Base-by-base conservation (phyloP, 148 eudicot genomes). In the Amaranthus hypochondriacus region DNA sequence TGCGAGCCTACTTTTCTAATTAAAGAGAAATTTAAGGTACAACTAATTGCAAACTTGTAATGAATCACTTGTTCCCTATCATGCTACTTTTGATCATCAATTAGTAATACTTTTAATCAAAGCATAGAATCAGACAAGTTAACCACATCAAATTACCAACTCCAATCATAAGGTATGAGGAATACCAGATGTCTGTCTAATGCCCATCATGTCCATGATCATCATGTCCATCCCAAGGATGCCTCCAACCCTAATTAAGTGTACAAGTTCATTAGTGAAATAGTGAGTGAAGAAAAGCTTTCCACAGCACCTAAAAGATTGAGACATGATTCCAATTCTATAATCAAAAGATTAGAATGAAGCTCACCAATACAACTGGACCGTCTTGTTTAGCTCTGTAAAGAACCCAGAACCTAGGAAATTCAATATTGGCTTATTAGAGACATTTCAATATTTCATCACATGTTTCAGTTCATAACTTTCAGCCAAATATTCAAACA, bases 371-470 rank as follows among this genome's bases (percentile, higher is more conserved):
- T 63, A 93, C 97, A 78, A 93, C 98, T 63, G 98, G 98, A 59
- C 97, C 97, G 66, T 93, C 98, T 81, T 93, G 85, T 90, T 91
- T 93, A 72, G 98, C 98, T 77, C 98, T 84, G 81, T 93, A 93
- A 6, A 93, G 83, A 82, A 93, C 76, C 98, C 98, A 93, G 76
- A 93, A 93, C 98, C 98, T 93, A 89, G 76, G 81, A 82, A 60
- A 70, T 69, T 52, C 65, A 54, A 59, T 21, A 11, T 64, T 28
- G 7, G 46, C 55, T 66, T 48, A 48, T 15, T 8, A 46, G 4
- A 71, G 42, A 61, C 54, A 72, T 9, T 67, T 43, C n/a, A 68
- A 61, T 47, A 72, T 9, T 67, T 43, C n/a, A 68, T 53, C 28
- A 55, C 62, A 42, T n/a, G 42, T 46, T 66, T 54, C 10, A 64